phyloP scores from a whole-genome alignment of 192 early-diverging fungal genomes.

The Umbelopsis isabellina region DNA sequence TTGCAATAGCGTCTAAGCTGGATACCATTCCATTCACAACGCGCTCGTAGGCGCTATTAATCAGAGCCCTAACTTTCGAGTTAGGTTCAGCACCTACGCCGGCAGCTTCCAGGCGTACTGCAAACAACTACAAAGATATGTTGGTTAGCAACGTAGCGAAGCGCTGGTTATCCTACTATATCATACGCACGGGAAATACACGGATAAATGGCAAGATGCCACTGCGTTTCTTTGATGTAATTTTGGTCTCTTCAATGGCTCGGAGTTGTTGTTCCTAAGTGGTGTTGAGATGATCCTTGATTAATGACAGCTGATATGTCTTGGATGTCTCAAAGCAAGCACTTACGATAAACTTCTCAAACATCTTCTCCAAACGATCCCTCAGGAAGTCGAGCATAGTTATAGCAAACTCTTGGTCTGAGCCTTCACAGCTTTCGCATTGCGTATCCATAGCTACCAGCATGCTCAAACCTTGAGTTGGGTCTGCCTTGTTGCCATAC shows the following conservation, averaged over 20 bases:
- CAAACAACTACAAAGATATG: constrained; percentile 63
- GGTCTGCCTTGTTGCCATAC: constrained; percentile 72
- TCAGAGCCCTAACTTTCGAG: constrained; percentile 67
- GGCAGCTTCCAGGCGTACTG: constrained; percentile 69
- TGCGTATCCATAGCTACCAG: constrained; percentile 76
- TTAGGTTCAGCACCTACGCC: constrained; percentile 61
- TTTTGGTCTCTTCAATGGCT: constrained; percentile 89
- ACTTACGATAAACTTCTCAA: constrained; percentile 76
- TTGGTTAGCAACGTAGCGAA: background rate
- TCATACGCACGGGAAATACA: constrained; percentile 77
- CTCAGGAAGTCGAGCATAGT: constrained; percentile 69
- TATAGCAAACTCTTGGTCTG: constrained; percentile 72
- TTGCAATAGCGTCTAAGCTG: constrained; percentile 80
- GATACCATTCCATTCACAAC: constrained; percentile 87
- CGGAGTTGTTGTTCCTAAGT: constrained; percentile 82
- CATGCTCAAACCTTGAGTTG: constrained; percentile 80
- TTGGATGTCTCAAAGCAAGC: background rate
- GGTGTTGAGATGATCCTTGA: no score
- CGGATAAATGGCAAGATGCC: constrained; percentile 91
- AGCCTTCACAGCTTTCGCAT: constrained; percentile 67
- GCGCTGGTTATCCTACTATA: background rate
- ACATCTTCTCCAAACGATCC: constrained; percentile 66
- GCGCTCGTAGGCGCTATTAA: constrained; percentile 80
- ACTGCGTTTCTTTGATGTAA: constrained; percentile 82
- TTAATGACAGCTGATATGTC: no score